Evolutionary conservation across 1,284 basidiomycete genomes (phyloP).

Genomic region (Sporisorium iseilematis-ciliati): DNA sequence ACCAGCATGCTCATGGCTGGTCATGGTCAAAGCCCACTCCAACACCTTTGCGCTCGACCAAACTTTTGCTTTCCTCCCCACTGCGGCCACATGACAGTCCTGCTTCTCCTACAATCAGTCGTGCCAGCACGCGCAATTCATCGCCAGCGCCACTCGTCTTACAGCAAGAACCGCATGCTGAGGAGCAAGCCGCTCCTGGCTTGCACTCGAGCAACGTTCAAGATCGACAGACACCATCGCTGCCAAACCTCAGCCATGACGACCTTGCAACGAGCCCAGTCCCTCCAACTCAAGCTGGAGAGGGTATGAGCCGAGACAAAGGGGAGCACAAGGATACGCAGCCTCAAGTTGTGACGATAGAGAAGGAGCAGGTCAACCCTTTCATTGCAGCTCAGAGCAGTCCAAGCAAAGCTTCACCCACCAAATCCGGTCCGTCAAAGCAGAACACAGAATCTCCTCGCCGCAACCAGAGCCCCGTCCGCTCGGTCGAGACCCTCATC

Average conservation of each 20-base stretch:
- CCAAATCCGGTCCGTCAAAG: slow-evolving; percentile 27
- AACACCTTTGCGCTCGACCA: slow-evolving; percentile 6
- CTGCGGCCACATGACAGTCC: not conserved
- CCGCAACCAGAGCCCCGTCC: slow-evolving; percentile 30
- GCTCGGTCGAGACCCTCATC: slow-evolving; percentile 44
- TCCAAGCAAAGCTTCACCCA: not conserved
- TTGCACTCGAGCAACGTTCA: not conserved
- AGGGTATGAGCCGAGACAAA: not conserved
- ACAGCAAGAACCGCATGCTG: not conserved
- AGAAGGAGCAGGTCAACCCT: slow-evolving; percentile 5
- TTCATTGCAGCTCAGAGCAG: slow-evolving; percentile 15
- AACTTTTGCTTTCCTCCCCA: slow-evolving; percentile 15
- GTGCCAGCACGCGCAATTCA: slow-evolving; percentile 8
- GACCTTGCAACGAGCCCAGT: not conserved
- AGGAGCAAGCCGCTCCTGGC: not conserved
- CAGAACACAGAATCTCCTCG: slow-evolving; percentile 13
- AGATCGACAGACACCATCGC: not conserved
- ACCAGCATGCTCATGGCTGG: slow-evolving; percentile 25
- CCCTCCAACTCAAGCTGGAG: not conserved
- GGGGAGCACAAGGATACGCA: not conserved
- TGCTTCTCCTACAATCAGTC: slow-evolving; percentile 20
- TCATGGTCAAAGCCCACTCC: slow-evolving; percentile 28
- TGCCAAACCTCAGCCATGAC: not conserved
- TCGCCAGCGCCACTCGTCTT: slow-evolving; percentile 3
- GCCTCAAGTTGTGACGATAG: not conserved